Evolutionary conservation across 1,284 basidiomycete genomes (phyloP).

Genomic region (Omphalotus olearius): DNA sequence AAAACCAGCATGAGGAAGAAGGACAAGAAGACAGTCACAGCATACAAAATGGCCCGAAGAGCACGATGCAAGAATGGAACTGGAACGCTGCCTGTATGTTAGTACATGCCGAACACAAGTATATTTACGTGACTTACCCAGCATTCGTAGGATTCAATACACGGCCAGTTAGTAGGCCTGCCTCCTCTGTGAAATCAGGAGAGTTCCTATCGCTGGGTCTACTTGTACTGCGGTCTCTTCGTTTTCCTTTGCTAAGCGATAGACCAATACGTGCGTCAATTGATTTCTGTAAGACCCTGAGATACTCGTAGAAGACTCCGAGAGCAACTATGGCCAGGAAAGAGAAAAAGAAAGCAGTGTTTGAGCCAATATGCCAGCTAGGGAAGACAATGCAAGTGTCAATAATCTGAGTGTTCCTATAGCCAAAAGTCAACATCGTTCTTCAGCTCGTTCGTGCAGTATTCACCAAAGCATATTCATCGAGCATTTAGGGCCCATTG

Average conservation of each 20-base stretch:
- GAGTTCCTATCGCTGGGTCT: slow-evolving; percentile 39
- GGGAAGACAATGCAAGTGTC: slow-evolving; percentile 75
- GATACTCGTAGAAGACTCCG: slow-evolving; percentile 71
- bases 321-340: slow-evolving; percentile 59
- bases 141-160: slow-evolving; percentile 27
- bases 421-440: background rate
- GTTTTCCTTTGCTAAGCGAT: slow-evolving; percentile 45
- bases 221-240: slow-evolving; percentile 37
- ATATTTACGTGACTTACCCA: slow-evolving; percentile 34
- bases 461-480: slow-evolving; percentile 71
- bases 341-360: slow-evolving; percentile 52
- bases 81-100: slow-evolving; percentile 30
- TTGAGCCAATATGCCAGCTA: slow-evolving; percentile 67
- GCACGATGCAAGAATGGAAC: slow-evolving; percentile 49
- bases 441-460: background rate
- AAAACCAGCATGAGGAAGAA: slow-evolving; percentile 88
- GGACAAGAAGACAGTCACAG: slow-evolving; percentile 62
- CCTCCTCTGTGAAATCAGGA: slow-evolving; percentile 42
- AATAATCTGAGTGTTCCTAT: slow-evolving; percentile 69
- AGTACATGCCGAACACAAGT: background rate
- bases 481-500: slow-evolving; percentile 45
- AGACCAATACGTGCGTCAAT: slow-evolving; percentile 57
- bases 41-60: slow-evolving; percentile 63
- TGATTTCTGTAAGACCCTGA: slow-evolving; percentile 54
- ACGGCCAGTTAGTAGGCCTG: slow-evolving; percentile 48